Base-by-base conservation (phyloP, 1,284 basidiomycete genomes). In the Athelia psychrophila region DNA sequence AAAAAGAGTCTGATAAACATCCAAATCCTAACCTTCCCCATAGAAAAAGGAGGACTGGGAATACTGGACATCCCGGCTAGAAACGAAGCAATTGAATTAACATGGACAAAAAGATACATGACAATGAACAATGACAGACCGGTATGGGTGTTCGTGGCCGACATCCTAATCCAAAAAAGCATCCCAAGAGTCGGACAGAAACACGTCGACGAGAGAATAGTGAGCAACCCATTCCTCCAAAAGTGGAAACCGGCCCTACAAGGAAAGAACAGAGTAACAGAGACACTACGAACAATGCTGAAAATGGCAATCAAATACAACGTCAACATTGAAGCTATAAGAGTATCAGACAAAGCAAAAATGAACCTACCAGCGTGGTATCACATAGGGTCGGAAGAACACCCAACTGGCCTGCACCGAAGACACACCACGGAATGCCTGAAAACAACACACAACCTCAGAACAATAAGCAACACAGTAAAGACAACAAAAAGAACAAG, bases 71-170 rank as follows among this genome's bases (percentile, higher is more conserved):
- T 56, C 2, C n/a, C 25, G 20, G 16, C 24, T 3, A n/a, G 54
- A 3, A 56, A 56, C 23, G 13, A 54, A 42, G 50, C 55, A 9
- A 55, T 55, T 0, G 50, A 50, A 3, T 5, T 56, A n/a, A 52
- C 27, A 0, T 56, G 55, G 55, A 24, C 52, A 3, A 51, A 48
- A 13, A 15, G 16, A 0, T 50, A 38, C 30, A 25, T 50, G 0
- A n/a, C 44, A 9, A 3, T 48, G 1, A 27, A 25, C 0, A 9
- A 25, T 6, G 24, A 32, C 2, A 9, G 48, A 1, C 47, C 48
- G 12, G 20, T 47, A 1, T 55, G 54, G 54, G 44, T 44, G 2
- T 51, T 23, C 23, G 25, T 51, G 10, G 50, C 50, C 1, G 50
- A 51, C 44, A 32, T 30, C 1, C 44, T 51, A 3, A 46, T 51